phyloP scores from a whole-genome alignment of 768 basidiomycete species.

The Leccinum sublutescens region DNA sequence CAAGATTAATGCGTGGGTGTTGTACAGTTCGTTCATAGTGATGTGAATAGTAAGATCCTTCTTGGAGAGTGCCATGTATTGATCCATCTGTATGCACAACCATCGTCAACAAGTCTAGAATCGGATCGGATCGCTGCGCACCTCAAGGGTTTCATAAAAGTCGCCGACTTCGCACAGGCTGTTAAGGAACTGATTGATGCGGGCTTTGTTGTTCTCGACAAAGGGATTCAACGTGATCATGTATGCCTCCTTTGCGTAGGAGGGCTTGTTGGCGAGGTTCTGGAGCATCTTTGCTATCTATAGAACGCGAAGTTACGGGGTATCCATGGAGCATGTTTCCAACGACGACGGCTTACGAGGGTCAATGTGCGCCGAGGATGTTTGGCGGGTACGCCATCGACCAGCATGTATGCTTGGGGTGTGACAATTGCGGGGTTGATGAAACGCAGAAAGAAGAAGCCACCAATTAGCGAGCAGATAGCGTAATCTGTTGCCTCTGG shows the following conservation, averaged over 20 bases:
- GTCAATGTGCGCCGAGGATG: constrained; percentile 96
- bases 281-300: constrained; percentile 99
- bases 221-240: constrained; percentile 99
- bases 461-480: constrained; percentile 97
- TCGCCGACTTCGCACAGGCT: constrained; percentile 97
- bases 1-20: constrained; percentile 92
- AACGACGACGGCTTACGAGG: constrained; percentile 47
- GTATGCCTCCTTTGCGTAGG: constrained; percentile 95
- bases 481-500: constrained; percentile 98
- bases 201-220: constrained; percentile 96
- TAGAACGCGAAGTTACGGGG: constrained; percentile 4
- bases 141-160: constrained; percentile 98
- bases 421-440: constrained; percentile 99
- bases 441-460: constrained; percentile 99
- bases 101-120: background rate
- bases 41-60: constrained; percentile 98
- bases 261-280: constrained; percentile 98
- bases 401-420: constrained; percentile 99
- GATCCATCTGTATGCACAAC: constrained; percentile 78
- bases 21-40: constrained; percentile 97
- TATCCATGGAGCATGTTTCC: background rate
- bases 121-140: constrained; percentile 32
- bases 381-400: constrained; percentile 96
- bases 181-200: constrained; percentile 97
- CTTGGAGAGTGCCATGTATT: constrained; percentile 99